A percentile compares a stretch with the other conserved stretches of the same genome.
phyloP scores from a whole-genome alignment of 495 filamentous ascomycete genomes.

The Cairneyella variabilis region DNA sequence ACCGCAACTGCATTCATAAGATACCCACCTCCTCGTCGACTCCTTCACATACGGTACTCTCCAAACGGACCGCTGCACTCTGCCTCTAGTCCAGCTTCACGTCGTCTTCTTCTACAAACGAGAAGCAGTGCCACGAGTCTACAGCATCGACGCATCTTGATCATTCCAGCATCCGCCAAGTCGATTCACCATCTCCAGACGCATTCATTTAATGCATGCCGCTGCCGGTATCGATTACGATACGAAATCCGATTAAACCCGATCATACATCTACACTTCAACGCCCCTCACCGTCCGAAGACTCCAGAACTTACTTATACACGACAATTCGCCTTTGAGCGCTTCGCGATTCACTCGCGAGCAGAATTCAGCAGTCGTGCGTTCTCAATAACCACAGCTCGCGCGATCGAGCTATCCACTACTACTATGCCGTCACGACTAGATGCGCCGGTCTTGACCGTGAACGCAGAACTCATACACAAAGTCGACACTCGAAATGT shows the following conservation, averaged over 20 bases:
- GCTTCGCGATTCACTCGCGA: constrained; percentile 27
- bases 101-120: too few species aligned
- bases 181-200: background rate
- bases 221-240: constrained; percentile 23
- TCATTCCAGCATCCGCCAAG: background rate
- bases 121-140: background rate
- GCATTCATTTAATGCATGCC: constrained; percentile 17
- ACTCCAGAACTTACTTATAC: constrained; percentile 5
- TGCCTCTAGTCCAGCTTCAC: too few species aligned
- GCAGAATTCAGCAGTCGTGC: constrained; percentile 20
- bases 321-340: background rate
- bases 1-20: background rate
- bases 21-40: background rate
- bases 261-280: background rate
- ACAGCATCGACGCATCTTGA: background rate
- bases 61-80: background rate
- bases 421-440: constrained; percentile 55
- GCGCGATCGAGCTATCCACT: constrained; percentile 24
- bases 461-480: constrained; percentile 83
- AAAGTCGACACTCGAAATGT: constrained; percentile 90
- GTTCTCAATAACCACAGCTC: constrained; percentile 19
- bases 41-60: background rate
- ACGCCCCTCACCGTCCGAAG: background rate
- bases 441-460: constrained; percentile 70
- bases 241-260: constrained; percentile 28